phyloP scores from a whole-genome alignment of 352 stramenopile species.

The Globisporangium okanoganense region DNA sequence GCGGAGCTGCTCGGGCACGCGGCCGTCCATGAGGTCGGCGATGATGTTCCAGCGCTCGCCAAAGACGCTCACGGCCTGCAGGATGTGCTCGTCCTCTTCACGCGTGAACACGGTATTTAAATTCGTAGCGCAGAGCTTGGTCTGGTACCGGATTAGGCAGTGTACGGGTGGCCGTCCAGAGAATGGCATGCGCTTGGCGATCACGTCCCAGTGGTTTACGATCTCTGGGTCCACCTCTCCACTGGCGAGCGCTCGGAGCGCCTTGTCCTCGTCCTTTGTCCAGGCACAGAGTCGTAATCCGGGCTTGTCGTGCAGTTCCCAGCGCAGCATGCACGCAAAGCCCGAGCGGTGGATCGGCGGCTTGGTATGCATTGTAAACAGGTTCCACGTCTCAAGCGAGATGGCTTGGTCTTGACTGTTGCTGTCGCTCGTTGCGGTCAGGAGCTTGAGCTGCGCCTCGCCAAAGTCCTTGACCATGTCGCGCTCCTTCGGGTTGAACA shows the following conservation, averaged over 20 bases:
- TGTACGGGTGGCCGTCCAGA: constrained; percentile 43
- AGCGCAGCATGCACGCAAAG: constrained; percentile 74
- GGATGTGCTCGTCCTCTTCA: constrained; percentile 49
- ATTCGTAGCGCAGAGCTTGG: constrained; percentile 39
- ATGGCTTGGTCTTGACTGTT: constrained; percentile 9
- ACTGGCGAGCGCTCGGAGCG: constrained; percentile 33
- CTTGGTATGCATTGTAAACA: constrained; percentile 24
- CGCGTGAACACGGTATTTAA: constrained; percentile 40
- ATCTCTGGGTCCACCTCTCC: constrained; percentile 32
- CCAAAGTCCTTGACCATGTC: constrained; percentile 51
- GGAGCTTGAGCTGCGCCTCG: constrained; percentile 22
- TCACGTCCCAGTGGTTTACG: constrained; percentile 49
- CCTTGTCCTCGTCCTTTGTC: constrained; percentile 52
- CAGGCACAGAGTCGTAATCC: constrained; percentile 43
- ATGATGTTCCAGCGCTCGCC: constrained; percentile 81
- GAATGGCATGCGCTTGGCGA: constrained; percentile 42
- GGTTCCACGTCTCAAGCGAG: constrained; percentile 49
- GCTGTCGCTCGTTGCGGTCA: constrained; percentile 9
- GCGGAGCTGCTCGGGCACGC: constrained; percentile 69
- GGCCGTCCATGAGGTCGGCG: constrained; percentile 68
- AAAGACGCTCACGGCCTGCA: constrained; percentile 52
- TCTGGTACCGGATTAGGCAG: constrained; percentile 56
- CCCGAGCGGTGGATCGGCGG: constrained; percentile 49
- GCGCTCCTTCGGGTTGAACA: constrained; percentile 60
- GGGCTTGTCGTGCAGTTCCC: constrained; percentile 63